These are phyloP conservation scores for Dictyostelium citrinum DNA, from an alignment of 78 protist genomes.

Conservation along the genomic window DNA sequence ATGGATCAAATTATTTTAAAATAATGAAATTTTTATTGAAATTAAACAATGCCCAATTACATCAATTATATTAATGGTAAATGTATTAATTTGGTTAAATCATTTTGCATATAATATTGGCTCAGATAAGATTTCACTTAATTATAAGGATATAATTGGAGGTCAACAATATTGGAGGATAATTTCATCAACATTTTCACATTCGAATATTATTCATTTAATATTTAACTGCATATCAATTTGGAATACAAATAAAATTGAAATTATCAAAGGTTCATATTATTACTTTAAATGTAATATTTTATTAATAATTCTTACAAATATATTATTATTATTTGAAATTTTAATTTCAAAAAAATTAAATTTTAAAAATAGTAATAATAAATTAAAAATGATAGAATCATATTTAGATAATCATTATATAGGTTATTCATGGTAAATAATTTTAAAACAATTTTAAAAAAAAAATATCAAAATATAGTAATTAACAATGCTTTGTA, in stretches of 20 bases:
- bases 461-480: no score
- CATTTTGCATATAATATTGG: neutral
- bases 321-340: neutral
- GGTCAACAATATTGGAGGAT: neutral
- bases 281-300: neutral
- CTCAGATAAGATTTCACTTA: neutral
- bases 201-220: neutral
- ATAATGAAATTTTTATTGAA: neutral
- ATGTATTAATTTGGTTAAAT: neutral
- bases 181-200: neutral
- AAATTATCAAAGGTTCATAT: neutral
- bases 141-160: neutral
- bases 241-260: constrained; percentile 12
- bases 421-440: neutral
- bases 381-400: neutral
- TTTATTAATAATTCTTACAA: neutral
- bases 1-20: neutral
- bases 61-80: neutral
- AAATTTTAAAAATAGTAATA: neutral
- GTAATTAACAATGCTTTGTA: no score
- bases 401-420: neutral
- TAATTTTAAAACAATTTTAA: neutral
- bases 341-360: neutral
- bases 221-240: neutral
- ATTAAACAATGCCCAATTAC: neutral